A percentile compares a stretch with the other conserved stretches of the same genome.
These are phyloP conservation scores for Aspergillus sergii DNA, from an alignment of 2,329 filamentous ascomycete genomes.

Conservation along the genomic window DNA sequence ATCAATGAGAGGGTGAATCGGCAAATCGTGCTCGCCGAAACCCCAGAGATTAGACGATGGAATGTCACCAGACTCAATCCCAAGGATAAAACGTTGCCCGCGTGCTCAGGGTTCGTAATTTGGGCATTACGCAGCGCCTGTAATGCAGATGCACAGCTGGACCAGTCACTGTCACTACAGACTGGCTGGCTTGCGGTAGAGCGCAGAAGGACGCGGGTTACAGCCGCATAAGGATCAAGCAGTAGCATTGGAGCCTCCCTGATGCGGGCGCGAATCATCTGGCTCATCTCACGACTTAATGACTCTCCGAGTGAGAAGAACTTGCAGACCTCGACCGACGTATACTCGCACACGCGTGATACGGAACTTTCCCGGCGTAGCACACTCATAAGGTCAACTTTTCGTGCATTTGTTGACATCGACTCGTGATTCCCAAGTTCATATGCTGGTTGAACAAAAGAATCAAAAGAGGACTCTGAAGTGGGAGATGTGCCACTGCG, in stretches of 20 bases:
- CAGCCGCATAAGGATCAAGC: not conserved
- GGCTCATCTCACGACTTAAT: not conserved
- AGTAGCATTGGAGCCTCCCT: not conserved
- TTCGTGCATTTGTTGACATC: not conserved
- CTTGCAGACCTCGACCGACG: not conserved
- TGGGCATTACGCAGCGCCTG: not conserved
- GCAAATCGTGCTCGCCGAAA: slow-evolving; percentile 3
- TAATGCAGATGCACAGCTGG: not conserved
- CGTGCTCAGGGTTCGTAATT: slow-evolving; percentile 1
- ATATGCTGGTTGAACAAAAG: not conserved
- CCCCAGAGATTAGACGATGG: slow-evolving; percentile 1
- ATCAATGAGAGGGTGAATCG: slow-evolving; percentile 3
- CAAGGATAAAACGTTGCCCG: not conserved
- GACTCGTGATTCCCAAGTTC: not conserved
- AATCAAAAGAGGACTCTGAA: not conserved
- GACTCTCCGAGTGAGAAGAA: not conserved
- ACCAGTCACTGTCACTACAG: not conserved
- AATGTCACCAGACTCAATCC: not conserved
- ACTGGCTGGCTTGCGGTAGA: not conserved
- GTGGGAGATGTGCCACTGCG: not conserved
- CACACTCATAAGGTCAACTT: not conserved
- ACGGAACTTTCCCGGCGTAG: not conserved
- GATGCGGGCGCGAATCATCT: not conserved
- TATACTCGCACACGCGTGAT: not conserved
- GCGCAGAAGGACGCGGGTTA: slow-evolving; percentile 2